These are phyloP conservation scores for Solanum sparsipilum DNA, from an alignment of 257 asterid species.

Conservation along the genomic window DNA sequence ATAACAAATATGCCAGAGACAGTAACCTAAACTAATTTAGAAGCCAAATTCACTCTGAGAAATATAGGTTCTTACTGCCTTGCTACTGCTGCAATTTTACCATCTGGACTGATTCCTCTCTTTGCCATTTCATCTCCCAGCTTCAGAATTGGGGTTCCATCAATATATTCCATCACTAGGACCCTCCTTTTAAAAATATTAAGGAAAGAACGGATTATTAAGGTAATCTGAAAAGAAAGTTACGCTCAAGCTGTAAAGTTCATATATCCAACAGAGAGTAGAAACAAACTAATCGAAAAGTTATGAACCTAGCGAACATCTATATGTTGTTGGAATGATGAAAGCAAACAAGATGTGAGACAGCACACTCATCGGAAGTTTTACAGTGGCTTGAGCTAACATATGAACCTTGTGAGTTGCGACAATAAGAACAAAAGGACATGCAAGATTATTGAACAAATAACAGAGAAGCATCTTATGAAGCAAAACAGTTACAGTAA, in stretches of 20 bases:
- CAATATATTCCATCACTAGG: slow-evolving; percentile 85
- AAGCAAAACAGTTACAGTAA: neutral
- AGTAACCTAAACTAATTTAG: neutral
- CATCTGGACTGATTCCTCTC: slow-evolving; percentile 86
- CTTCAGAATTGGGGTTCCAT: slow-evolving; percentile 85
- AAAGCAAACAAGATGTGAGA: neutral
- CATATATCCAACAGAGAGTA: neutral
- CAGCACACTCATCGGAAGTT: neutral
- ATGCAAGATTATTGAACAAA: neutral
- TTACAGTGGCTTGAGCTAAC: neutral
- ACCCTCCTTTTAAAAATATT: slow-evolving; percentile 49
- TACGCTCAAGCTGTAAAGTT: neutral
- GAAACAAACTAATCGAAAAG: neutral
- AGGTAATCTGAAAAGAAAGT: neutral
- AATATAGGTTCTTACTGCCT: slow-evolving; percentile 79
- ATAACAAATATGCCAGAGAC: neutral
- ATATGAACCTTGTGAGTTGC: neutral
- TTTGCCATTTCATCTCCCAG: slow-evolving; percentile 92
- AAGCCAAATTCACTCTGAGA: neutral
- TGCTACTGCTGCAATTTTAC: slow-evolving; percentile 86
- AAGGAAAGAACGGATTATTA: neutral
- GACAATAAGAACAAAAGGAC: neutral
- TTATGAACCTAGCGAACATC: neutral
- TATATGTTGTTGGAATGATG: neutral
- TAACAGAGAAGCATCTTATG: neutral